phyloP scores from a whole-genome alignment of 139 green algal species.

The Coelastrella sp. region DNA sequence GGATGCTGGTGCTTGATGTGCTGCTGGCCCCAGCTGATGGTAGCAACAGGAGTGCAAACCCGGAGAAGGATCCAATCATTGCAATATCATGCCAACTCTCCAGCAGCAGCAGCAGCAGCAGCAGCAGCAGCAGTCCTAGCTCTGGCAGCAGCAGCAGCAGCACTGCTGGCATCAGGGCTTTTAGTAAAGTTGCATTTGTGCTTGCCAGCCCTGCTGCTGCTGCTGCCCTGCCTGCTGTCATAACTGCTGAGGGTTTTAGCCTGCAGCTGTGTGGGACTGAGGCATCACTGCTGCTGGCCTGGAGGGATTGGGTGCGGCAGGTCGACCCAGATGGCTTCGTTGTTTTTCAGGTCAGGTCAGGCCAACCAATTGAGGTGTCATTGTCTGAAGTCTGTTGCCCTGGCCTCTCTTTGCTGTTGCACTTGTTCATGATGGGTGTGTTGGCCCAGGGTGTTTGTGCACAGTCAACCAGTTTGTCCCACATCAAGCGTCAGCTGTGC shows the following conservation, averaged over 20 bases:
- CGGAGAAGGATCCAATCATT: constrained; percentile 70
- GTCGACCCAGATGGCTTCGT: constrained; percentile 73
- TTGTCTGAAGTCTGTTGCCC: too few species aligned
- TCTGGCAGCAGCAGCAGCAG: not conserved
- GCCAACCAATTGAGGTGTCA: too few species aligned
- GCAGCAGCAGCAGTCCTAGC: not conserved
- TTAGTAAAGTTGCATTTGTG: constrained; percentile 44
- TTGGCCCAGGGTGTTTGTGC: too few species aligned
- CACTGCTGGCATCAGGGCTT: not conserved
- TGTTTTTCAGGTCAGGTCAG: constrained; percentile 69
- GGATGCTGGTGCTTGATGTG: constrained; percentile 72
- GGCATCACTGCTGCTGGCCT: constrained; percentile 67
- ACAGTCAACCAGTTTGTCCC: too few species aligned
- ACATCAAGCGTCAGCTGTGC: too few species aligned
- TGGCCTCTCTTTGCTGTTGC: too few species aligned
- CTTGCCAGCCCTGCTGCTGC: constrained; percentile 16
- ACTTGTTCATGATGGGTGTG: too few species aligned
- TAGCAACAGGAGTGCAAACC: constrained; percentile 16
- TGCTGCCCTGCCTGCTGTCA: not conserved
- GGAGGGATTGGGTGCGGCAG: constrained; percentile 56
- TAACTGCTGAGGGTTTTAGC: not conserved
- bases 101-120: constrained; percentile 14
- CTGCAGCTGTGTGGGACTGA: constrained; percentile 46
- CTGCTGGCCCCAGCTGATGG: constrained; percentile 62
- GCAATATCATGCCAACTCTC: constrained; percentile 64